A percentile compares a stretch with the other conserved stretches of the same genome.
phyloP scores from a whole-genome alignment of 176 grass and related monocot species.

The Avena sativa region DNA sequence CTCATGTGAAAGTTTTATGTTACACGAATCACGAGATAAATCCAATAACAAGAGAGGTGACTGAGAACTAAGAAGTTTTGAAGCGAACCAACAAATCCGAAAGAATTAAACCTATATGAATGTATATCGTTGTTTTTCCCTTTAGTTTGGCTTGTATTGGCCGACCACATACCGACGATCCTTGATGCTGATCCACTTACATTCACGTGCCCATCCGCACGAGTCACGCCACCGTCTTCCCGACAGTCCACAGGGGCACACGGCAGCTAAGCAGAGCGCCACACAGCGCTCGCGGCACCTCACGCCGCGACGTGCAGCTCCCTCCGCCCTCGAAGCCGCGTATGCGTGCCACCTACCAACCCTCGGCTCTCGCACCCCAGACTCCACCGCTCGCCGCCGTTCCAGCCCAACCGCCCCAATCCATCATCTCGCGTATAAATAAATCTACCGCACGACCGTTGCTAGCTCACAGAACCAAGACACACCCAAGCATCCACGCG shows the following conservation, averaged over 20 bases:
- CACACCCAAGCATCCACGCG: not conserved
- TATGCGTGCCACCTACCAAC: slow-evolving; percentile 30
- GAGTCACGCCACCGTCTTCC: not conserved
- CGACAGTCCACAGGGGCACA: not conserved
- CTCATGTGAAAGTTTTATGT: too few species aligned
- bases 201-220: not conserved
- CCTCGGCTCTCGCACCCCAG: not conserved
- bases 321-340: not conserved
- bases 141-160: not conserved
- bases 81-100: too few species aligned
- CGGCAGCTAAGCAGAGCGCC: not conserved
- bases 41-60: too few species aligned
- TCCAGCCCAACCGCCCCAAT: not conserved
- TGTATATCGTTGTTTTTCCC: not conserved
- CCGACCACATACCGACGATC: not conserved
- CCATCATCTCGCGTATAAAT: not conserved
- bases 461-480: not conserved
- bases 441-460: not conserved
- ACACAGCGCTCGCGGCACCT: slow-evolving; percentile 33
- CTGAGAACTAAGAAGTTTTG: too few species aligned
- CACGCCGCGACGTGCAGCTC: slow-evolving; percentile 40
- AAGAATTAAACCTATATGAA: too few species aligned
- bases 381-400: too few species aligned
- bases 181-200: not conserved
- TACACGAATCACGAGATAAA: too few species aligned